Evolutionary conservation across 371 early-diverging fungal species (phyloP).

Genomic region (Haplosporangium sp.): DNA sequence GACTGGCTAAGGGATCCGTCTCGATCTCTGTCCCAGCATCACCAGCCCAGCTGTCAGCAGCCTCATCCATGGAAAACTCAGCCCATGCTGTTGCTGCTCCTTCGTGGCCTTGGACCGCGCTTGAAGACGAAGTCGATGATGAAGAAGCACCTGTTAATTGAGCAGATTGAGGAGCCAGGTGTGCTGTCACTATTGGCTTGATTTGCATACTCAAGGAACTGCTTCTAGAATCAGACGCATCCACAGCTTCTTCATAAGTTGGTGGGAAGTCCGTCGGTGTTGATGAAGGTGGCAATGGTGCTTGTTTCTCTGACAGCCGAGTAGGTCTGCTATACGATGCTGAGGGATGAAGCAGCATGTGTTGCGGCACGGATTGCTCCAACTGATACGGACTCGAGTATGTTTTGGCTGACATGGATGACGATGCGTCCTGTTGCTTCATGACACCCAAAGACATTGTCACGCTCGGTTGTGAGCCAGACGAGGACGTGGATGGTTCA

Average conservation of each 20-base stretch:
- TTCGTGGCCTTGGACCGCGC: too few species aligned
- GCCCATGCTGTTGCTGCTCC: slow-evolving; percentile 4
- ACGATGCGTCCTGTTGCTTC: not conserved
- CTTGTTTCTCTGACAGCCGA: slow-evolving; percentile 3
- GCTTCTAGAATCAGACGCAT: slow-evolving; percentile 16
- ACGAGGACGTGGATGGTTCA: not conserved
- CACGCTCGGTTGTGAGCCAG: not conserved
- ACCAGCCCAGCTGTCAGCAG: not conserved
- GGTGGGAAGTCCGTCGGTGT: slow-evolving; percentile 35
- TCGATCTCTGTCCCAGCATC: not conserved
- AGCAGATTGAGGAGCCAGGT: not conserved
- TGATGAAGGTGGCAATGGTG: not conserved
- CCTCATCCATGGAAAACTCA: not conserved
- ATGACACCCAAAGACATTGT: not conserved
- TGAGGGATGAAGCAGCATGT: slow-evolving; percentile 36
- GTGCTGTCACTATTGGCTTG: too few species aligned
- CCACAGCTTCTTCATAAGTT: slow-evolving; percentile 42
- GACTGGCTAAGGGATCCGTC: slow-evolving; percentile 17
- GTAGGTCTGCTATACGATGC: slow-evolving; percentile 5
- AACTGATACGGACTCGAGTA: not conserved
- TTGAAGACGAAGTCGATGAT: slow-evolving; percentile 5
- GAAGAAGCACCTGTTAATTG: not conserved
- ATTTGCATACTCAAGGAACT: not conserved
- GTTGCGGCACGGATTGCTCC: slow-evolving; percentile 19
- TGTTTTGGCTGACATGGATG: not conserved